phyloP scores from a whole-genome alignment of 2,329 filamentous ascomycete species.

The Microsporum audouinii region DNA sequence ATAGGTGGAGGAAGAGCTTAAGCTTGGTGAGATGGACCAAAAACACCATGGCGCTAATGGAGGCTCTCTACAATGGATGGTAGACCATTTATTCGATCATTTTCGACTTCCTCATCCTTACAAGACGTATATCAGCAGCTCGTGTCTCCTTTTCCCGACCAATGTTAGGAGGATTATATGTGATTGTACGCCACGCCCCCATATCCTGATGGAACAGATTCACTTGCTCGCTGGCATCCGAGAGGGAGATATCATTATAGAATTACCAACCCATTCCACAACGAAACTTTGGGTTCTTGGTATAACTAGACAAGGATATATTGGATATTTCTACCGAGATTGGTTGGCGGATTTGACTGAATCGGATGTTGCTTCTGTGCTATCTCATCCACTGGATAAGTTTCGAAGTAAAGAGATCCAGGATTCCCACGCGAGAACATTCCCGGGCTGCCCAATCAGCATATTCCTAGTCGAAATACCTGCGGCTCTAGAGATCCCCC shows the following conservation, averaged over 20 bases:
- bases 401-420: neutral
- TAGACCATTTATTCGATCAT: neutral
- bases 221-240: neutral
- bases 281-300: neutral
- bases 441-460: neutral
- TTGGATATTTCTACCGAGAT: neutral
- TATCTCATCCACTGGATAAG: neutral
- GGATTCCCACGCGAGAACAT: neutral
- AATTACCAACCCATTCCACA: neutral
- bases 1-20: neutral
- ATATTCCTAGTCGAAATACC: neutral
- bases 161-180: neutral
- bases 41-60: neutral
- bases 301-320: neutral
- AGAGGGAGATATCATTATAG: neutral
- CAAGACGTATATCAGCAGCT: neutral
- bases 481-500: neutral
- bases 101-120: neutral
- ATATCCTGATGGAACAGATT: neutral
- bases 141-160: neutral
- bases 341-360: neutral
- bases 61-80: neutral
- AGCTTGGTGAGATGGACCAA: neutral
- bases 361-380: neutral
- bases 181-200: neutral